Evolutionary conservation across 768 basidiomycete species (phyloP), one percentile per base, ranked within the genome.

Genomic region (Polyporus arcularius): DNA sequence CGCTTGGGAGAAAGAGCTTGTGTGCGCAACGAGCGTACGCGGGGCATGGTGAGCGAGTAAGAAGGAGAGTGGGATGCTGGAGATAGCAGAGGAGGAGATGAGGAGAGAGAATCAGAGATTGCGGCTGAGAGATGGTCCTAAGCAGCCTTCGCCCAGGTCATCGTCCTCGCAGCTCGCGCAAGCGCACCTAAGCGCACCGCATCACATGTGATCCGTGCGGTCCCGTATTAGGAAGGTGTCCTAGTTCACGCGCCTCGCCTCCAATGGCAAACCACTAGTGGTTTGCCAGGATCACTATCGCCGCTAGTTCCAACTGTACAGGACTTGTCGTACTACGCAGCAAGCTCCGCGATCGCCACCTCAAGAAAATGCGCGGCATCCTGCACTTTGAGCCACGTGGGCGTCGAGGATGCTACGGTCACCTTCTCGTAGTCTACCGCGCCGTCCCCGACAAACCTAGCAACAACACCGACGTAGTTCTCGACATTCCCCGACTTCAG

Each of bases 391-490:
- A 70, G 48, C 71, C 71, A 72, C 7, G 57, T 54, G 3, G 62
- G 60, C 9, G 62, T 8, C 4, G 51, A 11, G n/a, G 54, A 39
- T 2, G 47, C 41, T 47, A 58, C 58, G 7, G 10, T 18, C 1
- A 70, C 69, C 18, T 40, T 47, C 35, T 50, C 58, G 16, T 55
- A 46, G 16, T 55, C 46, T 45, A 11, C 63, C 46, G 4, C 68
- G 58, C 59, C 72, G 4, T 79, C 82, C 12, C 85, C 88, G 6
- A 82, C 41, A 61, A 80, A 85, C 63, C 86, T 80, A 32, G 88
- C 90, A 2, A 84, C 84, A 2, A 90, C 83, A 0, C 87, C 88
- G 48, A 87, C 80, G 67, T 92, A 92, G 53, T 77, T 63, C 65
- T 83, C 83, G 0, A 76, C 76, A 16, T 72, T 78, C 41, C 83